These are phyloP conservation scores for Dictyostelium firmibasis DNA, from an alignment of 78 protist genomes.

Conservation along the genomic window DNA sequence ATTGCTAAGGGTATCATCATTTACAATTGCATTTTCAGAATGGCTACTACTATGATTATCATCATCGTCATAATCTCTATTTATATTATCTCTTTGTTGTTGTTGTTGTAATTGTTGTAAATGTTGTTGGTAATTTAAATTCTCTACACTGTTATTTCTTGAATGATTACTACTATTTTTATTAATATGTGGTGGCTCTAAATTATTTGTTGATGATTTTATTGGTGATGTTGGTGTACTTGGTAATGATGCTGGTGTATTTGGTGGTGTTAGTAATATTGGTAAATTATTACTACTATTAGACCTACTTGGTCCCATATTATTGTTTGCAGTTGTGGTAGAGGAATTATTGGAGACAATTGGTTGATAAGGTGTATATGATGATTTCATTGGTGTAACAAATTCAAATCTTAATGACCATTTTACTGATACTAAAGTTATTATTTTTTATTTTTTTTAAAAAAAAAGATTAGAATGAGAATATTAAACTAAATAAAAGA, in stretches of 20 bases:
- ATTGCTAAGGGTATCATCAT: slow-evolving; percentile 21
- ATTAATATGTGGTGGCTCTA: neutral
- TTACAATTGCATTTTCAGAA: slow-evolving; percentile 28
- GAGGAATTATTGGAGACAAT: neutral
- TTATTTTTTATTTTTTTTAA: too few relatives aligned
- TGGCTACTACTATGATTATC: slow-evolving; percentile 36
- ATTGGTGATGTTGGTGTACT: neutral
- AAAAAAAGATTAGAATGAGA: neutral
- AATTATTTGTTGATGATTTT: neutral
- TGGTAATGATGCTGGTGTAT: neutral
- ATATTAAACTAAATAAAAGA: too few relatives aligned
- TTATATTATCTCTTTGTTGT: neutral
- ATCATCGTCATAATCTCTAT: slow-evolving; percentile 23
- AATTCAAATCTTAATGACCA: slow-evolving; percentile 72
- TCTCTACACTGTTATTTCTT: neutral
- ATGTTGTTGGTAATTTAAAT: neutral
- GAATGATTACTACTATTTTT: neutral
- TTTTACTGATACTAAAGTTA: slow-evolving; percentile 41
- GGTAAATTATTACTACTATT: neutral
- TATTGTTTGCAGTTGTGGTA: neutral
- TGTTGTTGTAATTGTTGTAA: neutral
- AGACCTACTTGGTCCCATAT: neutral
- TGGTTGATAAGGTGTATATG: neutral
- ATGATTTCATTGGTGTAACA: slow-evolving; percentile 63
- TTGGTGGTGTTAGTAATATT: slow-evolving; percentile 1